A percentile compares a stretch with the other conserved stretches of the same genome.
These are phyloP conservation scores for Sugiyamaella novakii DNA, from an alignment of 1,139 yeast genomes.

Conservation along the genomic window DNA sequence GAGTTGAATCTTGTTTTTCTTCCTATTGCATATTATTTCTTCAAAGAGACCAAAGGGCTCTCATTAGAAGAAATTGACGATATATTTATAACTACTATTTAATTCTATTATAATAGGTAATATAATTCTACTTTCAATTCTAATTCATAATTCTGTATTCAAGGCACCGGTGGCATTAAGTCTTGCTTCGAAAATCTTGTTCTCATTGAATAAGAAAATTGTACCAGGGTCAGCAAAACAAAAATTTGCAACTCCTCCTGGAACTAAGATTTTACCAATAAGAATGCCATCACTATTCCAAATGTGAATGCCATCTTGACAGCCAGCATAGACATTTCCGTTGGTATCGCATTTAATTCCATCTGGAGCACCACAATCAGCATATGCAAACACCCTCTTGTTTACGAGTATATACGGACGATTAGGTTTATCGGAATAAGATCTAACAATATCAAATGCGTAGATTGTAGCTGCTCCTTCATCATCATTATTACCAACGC, in stretches of 20 bases:
- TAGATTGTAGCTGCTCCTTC: slow-evolving; percentile 32
- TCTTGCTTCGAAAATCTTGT: slow-evolving; percentile 26
- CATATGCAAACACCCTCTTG: slow-evolving; percentile 35
- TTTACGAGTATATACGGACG: slow-evolving; percentile 27
- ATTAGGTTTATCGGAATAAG: slow-evolving; percentile 13
- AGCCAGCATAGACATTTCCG: slow-evolving; percentile 39
- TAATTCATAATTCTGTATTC: too few relatives aligned
- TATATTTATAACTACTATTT: slow-evolving; percentile 16
- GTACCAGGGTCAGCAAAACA: slow-evolving; percentile 32
- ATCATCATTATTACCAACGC: slow-evolving; percentile 23
- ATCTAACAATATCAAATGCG: slow-evolving; percentile 30
- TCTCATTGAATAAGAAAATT: slow-evolving; percentile 32
- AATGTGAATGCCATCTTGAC: slow-evolving; percentile 38
- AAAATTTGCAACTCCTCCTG: slow-evolving; percentile 37
- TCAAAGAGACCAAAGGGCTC: slow-evolving; percentile 61
- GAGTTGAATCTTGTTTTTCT: slow-evolving; percentile 45
- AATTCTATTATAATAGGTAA: neutral
- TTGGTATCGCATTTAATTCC: slow-evolving; percentile 37
- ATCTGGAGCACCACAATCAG: slow-evolving; percentile 37
- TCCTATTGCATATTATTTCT: slow-evolving; percentile 45
- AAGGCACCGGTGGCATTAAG: slow-evolving; percentile 28
- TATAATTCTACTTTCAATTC: too few relatives aligned
- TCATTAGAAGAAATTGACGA: slow-evolving; percentile 58
- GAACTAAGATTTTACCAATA: slow-evolving; percentile 34
- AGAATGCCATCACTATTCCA: slow-evolving; percentile 36